Conservation (phyloP, 805 yeast genomes). For the Myxozyma vanderwaltii region DNA sequence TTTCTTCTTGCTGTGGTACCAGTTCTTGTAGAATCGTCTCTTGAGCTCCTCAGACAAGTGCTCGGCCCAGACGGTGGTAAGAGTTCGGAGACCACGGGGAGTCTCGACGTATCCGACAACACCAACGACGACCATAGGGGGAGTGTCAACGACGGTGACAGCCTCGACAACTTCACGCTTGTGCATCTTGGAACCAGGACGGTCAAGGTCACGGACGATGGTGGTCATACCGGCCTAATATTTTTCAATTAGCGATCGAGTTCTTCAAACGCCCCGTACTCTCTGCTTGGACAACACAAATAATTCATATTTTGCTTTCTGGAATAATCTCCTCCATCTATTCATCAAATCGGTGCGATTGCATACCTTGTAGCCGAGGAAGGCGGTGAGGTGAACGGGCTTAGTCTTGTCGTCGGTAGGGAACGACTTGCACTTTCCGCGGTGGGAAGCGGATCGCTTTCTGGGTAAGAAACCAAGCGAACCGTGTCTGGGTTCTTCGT, state of each 20-base stretch:
- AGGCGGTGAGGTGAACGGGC: constrained; percentile 98
- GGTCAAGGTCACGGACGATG: constrained; percentile 99
- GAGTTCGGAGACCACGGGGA: constrained; percentile 99
- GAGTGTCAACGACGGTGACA: constrained; percentile 98
- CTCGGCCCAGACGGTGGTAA: constrained; percentile 99
- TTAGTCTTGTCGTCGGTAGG: constrained; percentile 97
- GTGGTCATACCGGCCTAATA: constrained; percentile 98
- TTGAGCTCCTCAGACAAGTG: constrained; percentile 98
- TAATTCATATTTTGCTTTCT: not conserved
- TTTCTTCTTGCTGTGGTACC: constrained; percentile 99
- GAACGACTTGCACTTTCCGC: constrained; percentile 99
- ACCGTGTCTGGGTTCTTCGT: constrained; percentile 99
- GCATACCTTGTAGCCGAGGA: constrained; percentile 85
- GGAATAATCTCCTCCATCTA: not conserved
- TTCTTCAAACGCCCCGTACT: not conserved
- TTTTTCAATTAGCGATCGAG: not conserved
- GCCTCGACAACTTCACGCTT: constrained; percentile 99
- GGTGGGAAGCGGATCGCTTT: constrained; percentile 98
- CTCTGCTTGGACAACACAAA: too few relatives aligned
- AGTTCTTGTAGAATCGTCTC: constrained; percentile 99
- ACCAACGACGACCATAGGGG: constrained; percentile 98
- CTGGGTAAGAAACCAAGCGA: constrained; percentile 99
- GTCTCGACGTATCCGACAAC: constrained; percentile 99
- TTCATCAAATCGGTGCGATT: not conserved
- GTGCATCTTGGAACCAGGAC: constrained; percentile 99